Conservation (phyloP, 208 protist species). For the Trypanosoma congolense region DNA sequence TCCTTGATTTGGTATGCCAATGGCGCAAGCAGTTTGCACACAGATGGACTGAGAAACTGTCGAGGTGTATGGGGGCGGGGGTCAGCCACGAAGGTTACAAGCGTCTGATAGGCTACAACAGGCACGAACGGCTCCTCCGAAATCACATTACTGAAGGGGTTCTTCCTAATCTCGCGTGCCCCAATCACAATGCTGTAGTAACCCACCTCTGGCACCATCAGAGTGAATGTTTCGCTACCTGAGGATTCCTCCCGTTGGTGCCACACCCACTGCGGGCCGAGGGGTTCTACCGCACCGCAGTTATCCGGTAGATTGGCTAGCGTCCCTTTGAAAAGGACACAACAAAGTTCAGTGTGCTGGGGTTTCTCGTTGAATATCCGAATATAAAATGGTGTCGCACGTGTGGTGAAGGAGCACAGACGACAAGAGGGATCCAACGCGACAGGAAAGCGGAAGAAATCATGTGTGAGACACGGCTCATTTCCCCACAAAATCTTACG, state of each 20-base stretch:
- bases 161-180: conserved; percentile 49
- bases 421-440: conserved; percentile 42
- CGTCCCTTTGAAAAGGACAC: conserved; percentile 58
- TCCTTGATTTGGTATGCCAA: conserved; percentile 40
- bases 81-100: conserved; percentile 66
- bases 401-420: conserved; percentile 33
- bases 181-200: conserved; percentile 74
- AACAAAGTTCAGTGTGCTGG: conserved; percentile 66
- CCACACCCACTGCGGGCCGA: conserved; percentile 76
- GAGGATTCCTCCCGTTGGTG: conserved; percentile 68
- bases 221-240: conserved; percentile 64
- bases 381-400: conserved; percentile 68
- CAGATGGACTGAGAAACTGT: conserved; percentile 59
- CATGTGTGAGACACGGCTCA: conserved; percentile 52
- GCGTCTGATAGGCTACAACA: conserved; percentile 62
- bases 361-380: conserved; percentile 45
- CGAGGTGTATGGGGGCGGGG: conserved; percentile 54
- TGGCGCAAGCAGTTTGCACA: conserved; percentile 70
- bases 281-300: conserved; percentile 14
- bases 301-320: conserved; percentile 54
- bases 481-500: conserved; percentile 43
- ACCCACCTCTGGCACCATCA: conserved; percentile 67
- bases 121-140: conserved; percentile 47
- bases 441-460: conserved; percentile 54
- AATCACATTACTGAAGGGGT: conserved; percentile 61